These are phyloP conservation scores for Oryza officinalis DNA, from an alignment of 176 grass and related monocot species.

Conservation along the genomic window DNA sequence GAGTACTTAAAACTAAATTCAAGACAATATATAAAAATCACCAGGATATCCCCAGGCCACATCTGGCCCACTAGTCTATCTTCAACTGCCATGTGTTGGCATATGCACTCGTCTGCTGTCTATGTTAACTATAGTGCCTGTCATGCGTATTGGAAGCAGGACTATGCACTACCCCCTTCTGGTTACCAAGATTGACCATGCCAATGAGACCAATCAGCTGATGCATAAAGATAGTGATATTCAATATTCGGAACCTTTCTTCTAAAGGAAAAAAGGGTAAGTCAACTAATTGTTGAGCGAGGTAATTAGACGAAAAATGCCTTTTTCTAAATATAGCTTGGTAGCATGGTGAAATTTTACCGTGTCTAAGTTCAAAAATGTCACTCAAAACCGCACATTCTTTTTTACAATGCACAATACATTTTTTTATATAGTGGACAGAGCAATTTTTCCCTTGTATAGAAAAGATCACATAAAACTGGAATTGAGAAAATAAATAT, in stretches of 20 bases:
- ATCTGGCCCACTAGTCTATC: neutral
- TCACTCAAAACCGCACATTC: too few species aligned
- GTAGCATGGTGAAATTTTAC: neutral
- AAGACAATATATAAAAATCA: neutral
- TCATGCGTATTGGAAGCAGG: neutral
- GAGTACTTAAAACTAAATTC: neutral
- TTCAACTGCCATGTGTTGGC: neutral
- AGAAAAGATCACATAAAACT: neutral
- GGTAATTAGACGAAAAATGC: neutral
- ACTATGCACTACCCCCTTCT: neutral
- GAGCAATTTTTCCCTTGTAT: neutral
- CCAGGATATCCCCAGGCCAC: neutral
- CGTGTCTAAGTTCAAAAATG: neutral
- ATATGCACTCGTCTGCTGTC: neutral
- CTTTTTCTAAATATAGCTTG: neutral
- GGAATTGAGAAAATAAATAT: neutral
- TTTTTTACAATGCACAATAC: neutral
- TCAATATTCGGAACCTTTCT: conserved; percentile 6
- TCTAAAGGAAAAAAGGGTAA: neutral
- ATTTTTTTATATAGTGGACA: neutral
- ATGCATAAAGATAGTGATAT: conserved; percentile 16
- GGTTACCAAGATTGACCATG: neutral
- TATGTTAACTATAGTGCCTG: neutral
- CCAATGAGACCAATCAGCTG: neutral
- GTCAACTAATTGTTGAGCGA: neutral